Evolutionary conservation across 2,329 filamentous ascomycete genomes (phyloP).

Genomic region (Fusarium torreyae): DNA sequence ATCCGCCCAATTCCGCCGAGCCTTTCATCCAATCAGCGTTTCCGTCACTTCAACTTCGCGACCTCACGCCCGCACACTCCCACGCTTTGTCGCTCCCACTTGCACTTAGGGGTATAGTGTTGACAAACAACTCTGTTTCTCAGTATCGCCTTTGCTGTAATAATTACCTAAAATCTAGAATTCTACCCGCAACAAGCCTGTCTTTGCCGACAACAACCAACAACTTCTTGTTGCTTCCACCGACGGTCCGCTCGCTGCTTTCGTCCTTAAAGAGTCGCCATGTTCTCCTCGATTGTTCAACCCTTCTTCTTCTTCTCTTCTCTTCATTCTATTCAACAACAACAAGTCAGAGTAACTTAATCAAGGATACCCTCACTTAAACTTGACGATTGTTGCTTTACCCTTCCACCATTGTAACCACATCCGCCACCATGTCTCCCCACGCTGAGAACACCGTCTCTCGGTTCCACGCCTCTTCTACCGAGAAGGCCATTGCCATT

Average conservation of each 20-base stretch:
- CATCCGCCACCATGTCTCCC: slow-evolving; percentile 66
- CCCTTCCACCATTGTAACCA: not conserved
- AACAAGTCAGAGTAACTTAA: slow-evolving; percentile 5
- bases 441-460: slow-evolving; percentile 65
- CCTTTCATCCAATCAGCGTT: slow-evolving; percentile 16
- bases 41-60: slow-evolving; percentile 24
- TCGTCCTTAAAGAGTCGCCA: slow-evolving; percentile 44
- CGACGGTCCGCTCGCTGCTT: slow-evolving; percentile 26
- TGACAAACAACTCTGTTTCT: slow-evolving; percentile 39
- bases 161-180: slow-evolving; percentile 49
- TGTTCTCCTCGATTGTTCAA: slow-evolving; percentile 13
- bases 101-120: slow-evolving; percentile 72
- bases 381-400: slow-evolving; percentile 12
- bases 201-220: slow-evolving; percentile 20
- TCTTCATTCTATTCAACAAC: slow-evolving; percentile 15
- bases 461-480: slow-evolving; percentile 82
- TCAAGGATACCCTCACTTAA: slow-evolving; percentile 7
- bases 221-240: slow-evolving; percentile 6
- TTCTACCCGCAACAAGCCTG: slow-evolving; percentile 32
- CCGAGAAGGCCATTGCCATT: slow-evolving; percentile 81
- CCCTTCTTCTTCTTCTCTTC: slow-evolving; percentile 3
- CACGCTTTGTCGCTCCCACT: slow-evolving; percentile 60
- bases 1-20: slow-evolving; percentile 28
- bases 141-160: slow-evolving; percentile 42
- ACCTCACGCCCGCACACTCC: slow-evolving; percentile 39